Evolutionary conservation across 1,284 basidiomycete genomes (phyloP).

Genomic region (Ceratobasidium theobromae): DNA sequence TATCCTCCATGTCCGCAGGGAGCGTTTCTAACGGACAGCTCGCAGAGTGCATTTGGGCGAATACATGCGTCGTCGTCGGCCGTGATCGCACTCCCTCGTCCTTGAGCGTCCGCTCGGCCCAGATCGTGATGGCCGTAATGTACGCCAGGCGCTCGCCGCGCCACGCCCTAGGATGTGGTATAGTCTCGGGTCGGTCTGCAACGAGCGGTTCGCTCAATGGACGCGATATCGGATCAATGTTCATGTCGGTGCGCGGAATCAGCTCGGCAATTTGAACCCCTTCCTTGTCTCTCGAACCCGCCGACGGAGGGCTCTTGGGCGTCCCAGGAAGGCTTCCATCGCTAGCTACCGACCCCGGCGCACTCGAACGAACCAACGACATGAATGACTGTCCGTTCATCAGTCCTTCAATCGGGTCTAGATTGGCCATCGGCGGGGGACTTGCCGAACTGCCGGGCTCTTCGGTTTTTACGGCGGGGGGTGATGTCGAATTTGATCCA

Average conservation of each 20-base stretch:
- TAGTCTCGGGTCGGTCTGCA: neutral
- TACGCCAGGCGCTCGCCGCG: conserved; percentile 23
- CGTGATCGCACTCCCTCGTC: conserved; percentile 11
- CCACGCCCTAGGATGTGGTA: conserved; percentile 14
- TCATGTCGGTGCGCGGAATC: conserved; percentile 1
- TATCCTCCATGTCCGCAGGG: conserved; percentile 20
- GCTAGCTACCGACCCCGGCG: neutral
- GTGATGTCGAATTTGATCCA: conserved; percentile 14
- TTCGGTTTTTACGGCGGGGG: conserved; percentile 6
- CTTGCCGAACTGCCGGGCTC: conserved; percentile 13
- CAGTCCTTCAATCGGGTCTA: conserved; percentile 1
- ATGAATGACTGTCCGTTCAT: conserved; percentile 15
- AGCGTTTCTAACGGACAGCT: conserved; percentile 11
- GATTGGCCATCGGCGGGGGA: conserved; percentile 1
- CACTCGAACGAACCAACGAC: conserved; percentile 8
- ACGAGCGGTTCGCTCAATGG: conserved; percentile 8
- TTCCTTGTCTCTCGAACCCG: neutral
- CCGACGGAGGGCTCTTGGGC: conserved; percentile 1
- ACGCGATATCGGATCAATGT: neutral
- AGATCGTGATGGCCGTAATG: conserved; percentile 26
- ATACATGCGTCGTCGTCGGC: conserved; percentile 24
- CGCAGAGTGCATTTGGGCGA: conserved; percentile 28
- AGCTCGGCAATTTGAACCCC: conserved; percentile 13
- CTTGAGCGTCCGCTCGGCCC: conserved; percentile 17
- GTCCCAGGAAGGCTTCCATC: conserved; percentile 9